Evolutionary conservation across 2,329 filamentous ascomycete genomes (phyloP).

Genomic region (Ceratocystis harringtonii): DNA sequence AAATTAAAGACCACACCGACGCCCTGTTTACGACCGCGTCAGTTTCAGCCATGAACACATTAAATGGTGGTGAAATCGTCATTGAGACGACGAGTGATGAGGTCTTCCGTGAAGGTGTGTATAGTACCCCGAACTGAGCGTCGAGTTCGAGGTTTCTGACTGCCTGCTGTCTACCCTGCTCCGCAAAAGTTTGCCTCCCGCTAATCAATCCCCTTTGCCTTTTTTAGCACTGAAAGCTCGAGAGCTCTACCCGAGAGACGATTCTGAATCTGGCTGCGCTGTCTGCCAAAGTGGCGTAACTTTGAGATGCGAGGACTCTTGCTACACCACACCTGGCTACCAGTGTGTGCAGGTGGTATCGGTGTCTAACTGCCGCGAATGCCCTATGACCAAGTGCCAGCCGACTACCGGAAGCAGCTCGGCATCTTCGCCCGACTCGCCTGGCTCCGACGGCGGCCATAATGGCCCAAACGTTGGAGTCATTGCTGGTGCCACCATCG

Average conservation of each 20-base stretch:
- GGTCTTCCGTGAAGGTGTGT: conserved; percentile 17
- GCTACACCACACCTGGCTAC: conserved; percentile 16
- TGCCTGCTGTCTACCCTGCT: not conserved
- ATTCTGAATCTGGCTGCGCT: conserved; percentile 16
- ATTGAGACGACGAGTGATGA: conserved; percentile 18
- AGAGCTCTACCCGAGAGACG: conserved; percentile 18
- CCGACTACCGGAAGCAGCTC: conserved; percentile 2
- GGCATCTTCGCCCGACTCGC: conserved; percentile 2
- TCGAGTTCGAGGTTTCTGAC: no score
- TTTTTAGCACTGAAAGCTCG: conserved; percentile 17
- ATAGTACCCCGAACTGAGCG: not conserved
- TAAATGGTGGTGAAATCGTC: conserved; percentile 14
- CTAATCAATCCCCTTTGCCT: not conserved
- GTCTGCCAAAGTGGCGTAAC: conserved; percentile 17
- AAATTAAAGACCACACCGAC: no score
- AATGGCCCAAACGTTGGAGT: conserved; percentile 57
- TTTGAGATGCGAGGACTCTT: conserved; percentile 18
- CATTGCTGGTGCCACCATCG: conserved; percentile 83
- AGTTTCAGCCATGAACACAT: not conserved
- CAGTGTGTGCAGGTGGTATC: conserved; percentile 18
- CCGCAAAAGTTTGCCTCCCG: not conserved
- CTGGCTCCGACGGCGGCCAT: conserved; percentile 18
- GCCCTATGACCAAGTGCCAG: conserved; percentile 18
- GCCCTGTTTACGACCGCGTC: no score
- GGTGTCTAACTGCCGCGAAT: conserved; percentile 18